Percentiles rank a stretch among this genome's conserved stretches.
phyloP scores from a whole-genome alignment of 352 stramenopile genomes.

The Peronospora farinosa region DNA sequence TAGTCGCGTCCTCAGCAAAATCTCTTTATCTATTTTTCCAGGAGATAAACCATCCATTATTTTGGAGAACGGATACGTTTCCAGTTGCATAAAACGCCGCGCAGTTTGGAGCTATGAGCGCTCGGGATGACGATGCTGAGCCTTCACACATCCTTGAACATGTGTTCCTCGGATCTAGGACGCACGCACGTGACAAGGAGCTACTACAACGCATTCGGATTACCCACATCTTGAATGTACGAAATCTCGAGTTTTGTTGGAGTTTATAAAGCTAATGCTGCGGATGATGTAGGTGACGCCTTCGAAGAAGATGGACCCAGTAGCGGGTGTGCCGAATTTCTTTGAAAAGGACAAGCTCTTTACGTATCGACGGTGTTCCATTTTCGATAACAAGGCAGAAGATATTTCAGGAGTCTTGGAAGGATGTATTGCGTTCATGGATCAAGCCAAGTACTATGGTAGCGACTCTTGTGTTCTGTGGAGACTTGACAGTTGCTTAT shows the following conservation, averaged over 20 bases:
- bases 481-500: conserved; percentile 25
- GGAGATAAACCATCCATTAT: no score
- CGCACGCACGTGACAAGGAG: conserved; percentile 60
- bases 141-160: conserved; percentile 63
- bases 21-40: no score
- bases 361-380: conserved; percentile 73
- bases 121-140: conserved; percentile 25
- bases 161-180: conserved; percentile 62
- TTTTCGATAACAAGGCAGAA: conserved; percentile 89
- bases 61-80: no score
- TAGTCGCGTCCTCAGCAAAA: no score
- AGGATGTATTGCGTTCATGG: conserved; percentile 86
- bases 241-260: neutral
- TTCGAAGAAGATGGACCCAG: conserved; percentile 67
- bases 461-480: conserved; percentile 1
- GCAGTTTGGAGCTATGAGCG: conserved; percentile 7
- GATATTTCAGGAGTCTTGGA: conserved; percentile 80
- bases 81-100: neutral
- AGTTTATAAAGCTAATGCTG: conserved; percentile 1
- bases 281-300: conserved; percentile 56
- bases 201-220: conserved; percentile 53
- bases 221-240: conserved; percentile 81
- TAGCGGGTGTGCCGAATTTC: conserved; percentile 86
- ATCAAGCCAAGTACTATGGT: conserved; percentile 89
- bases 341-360: conserved; percentile 84